Conservation (phyloP, 2,329 filamentous ascomycete species). For the Claviceps maximensis region DNA sequence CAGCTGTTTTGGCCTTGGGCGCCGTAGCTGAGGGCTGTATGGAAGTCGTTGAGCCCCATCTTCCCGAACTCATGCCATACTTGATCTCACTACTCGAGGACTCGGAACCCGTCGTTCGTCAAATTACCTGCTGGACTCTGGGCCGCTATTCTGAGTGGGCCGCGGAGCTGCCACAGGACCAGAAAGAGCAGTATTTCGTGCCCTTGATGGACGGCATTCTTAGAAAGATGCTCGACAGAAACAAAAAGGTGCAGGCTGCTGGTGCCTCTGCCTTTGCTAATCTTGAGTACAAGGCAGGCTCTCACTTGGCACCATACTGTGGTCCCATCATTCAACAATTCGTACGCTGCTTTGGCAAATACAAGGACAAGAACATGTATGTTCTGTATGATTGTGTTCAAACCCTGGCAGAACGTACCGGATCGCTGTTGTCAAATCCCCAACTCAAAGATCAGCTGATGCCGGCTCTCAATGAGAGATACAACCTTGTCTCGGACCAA, state of each 20-base stretch:
- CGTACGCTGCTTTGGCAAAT: conserved; percentile 80
- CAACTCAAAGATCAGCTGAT: conserved; percentile 77
- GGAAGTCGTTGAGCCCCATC: conserved; percentile 74
- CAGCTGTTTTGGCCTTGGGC: conserved; percentile 84
- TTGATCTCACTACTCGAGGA: conserved; percentile 78
- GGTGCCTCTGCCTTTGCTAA: conserved; percentile 93
- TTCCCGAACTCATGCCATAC: conserved; percentile 82
- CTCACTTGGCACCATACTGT: conserved; percentile 70
- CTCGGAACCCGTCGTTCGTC: conserved; percentile 75
- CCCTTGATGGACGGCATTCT: conserved; percentile 96
- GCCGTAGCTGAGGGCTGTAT: conserved; percentile 94
- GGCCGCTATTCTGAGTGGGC: conserved; percentile 92
- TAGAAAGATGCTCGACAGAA: conserved; percentile 86
- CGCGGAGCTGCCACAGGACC: conserved; percentile 53
- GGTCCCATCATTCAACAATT: conserved; percentile 85
- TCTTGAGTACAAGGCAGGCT: conserved; percentile 83
- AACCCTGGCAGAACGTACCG: conserved; percentile 85
- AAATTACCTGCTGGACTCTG: conserved; percentile 97
- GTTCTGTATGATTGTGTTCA: conserved; percentile 98
- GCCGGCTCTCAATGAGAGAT: conserved; percentile 81
- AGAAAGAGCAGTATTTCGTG: conserved; percentile 71
- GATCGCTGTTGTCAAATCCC: conserved; percentile 64
- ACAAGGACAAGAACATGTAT: conserved; percentile 99
- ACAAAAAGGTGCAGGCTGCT: conserved; percentile 96
- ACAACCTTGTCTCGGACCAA: conserved; percentile 75